A percentile compares a stretch with the other conserved stretches of the same genome.
Conservation (phyloP, 495 filamentous ascomycete species). For the Annulohypoxylon maeteangense region DNA sequence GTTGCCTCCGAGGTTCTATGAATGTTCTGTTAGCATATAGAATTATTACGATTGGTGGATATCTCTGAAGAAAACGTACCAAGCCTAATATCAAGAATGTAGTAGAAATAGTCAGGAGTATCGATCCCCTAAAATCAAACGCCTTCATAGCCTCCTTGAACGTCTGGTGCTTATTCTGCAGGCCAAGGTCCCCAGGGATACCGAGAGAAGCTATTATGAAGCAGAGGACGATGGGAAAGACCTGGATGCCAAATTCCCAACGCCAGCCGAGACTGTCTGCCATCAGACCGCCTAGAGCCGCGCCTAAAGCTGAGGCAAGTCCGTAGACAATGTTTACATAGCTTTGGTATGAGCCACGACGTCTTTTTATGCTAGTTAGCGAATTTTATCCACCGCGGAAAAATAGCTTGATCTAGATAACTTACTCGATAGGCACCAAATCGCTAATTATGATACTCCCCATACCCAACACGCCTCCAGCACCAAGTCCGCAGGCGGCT, state of each 20-base stretch:
- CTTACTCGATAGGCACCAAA: conserved; percentile 77
- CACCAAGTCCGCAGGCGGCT: conserved; percentile 78
- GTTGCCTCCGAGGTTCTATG: conserved; percentile 79
- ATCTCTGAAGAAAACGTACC: conserved; percentile 47
- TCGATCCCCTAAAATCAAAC: conserved; percentile 75
- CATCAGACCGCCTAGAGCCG: conserved; percentile 77
- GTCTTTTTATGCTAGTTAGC: conserved; percentile 42
- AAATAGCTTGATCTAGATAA: background rate
- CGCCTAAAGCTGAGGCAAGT: conserved; percentile 68
- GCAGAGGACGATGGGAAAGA: conserved; percentile 70
- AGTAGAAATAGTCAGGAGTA: conserved; percentile 70
- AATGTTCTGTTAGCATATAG: conserved; percentile 39
- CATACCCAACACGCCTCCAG: conserved; percentile 77
- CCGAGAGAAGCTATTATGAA: conserved; percentile 65
- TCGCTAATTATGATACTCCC: conserved; percentile 79
- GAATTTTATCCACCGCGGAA: background rate
- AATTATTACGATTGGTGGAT: background rate
- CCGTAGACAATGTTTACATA: conserved; percentile 78
- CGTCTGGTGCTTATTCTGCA: conserved; percentile 62
- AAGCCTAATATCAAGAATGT: conserved; percentile 77
- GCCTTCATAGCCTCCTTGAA: conserved; percentile 68
- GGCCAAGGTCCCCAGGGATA: conserved; percentile 69
- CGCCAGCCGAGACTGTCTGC: conserved; percentile 81
- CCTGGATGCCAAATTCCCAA: conserved; percentile 73
- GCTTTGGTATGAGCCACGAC: conserved; percentile 78